These are phyloP conservation scores for Oryza meridionalis DNA, from an alignment of 176 grass and related monocot genomes.

Conservation along the genomic window DNA sequence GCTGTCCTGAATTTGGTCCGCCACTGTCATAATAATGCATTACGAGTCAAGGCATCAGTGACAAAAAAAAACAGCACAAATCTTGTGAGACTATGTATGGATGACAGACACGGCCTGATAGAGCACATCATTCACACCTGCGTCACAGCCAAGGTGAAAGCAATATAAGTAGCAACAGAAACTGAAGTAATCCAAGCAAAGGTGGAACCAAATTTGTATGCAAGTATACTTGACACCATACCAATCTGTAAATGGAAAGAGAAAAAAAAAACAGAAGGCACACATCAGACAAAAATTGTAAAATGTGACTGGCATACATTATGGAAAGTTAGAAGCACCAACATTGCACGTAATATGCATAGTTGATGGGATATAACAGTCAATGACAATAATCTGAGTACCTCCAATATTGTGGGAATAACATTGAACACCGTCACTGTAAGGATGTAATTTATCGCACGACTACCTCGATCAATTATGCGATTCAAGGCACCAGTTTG, in stretches of 20 bases:
- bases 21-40: constrained; percentile 66
- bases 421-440: constrained; percentile 98
- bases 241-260: constrained; percentile 68
- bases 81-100: constrained; percentile 6
- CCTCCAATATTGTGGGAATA: constrained; percentile 94
- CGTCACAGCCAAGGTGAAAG: constrained; percentile 94
- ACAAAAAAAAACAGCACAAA: constrained; percentile 8
- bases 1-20: constrained; percentile 87
- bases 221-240: constrained; percentile 97
- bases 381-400: constrained; percentile 37
- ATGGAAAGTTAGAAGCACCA: constrained; percentile 11
- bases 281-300: constrained; percentile 23
- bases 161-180: constrained; percentile 89
- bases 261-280: constrained; percentile 17
- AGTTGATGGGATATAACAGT: constrained; percentile 16
- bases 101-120: background rate
- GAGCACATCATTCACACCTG: constrained; percentile 59
- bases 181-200: constrained; percentile 99
- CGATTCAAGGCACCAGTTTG: constrained; percentile 97
- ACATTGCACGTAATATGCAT: constrained; percentile 20
- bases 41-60: constrained; percentile 12
- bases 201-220: constrained; percentile 87
- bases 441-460: constrained; percentile 95
- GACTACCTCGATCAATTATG: constrained; percentile 96
- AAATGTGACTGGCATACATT: constrained; percentile 25